Evolutionary conservation across 192 early-diverging fungal species (phyloP).

Genomic region (Oehlia diaphana): DNA sequence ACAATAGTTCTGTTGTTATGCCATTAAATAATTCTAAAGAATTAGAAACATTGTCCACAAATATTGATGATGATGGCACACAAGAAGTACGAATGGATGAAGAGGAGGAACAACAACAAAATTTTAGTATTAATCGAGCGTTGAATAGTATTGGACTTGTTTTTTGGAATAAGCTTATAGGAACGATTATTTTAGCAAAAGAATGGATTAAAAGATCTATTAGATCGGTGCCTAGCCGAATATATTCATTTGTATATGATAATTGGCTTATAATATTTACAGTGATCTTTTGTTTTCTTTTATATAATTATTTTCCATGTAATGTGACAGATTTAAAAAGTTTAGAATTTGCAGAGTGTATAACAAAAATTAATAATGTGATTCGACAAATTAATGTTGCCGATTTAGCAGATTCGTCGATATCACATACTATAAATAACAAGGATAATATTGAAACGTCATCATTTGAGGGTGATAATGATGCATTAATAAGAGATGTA

Average conservation of each 20-base stretch:
- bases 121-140: neutral
- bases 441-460: no score
- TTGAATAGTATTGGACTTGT: neutral
- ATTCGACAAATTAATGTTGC: neutral
- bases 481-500: slow-evolving; percentile 3
- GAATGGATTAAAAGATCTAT: neutral
- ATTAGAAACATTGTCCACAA: neutral
- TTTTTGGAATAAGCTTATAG: neutral
- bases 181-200: neutral
- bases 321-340: neutral
- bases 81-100: neutral
- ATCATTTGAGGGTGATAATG: neutral
- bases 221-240: neutral
- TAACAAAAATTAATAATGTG: neutral
- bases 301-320: neutral
- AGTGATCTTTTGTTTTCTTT: neutral
- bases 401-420: neutral
- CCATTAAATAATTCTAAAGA: neutral
- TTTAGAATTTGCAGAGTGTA: neutral
- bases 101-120: neutral
- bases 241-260: no score
- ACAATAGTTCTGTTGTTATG: neutral
- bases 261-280: no score
- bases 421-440: no score
- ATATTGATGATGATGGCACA: neutral